Evolutionary conservation across 2,329 filamentous ascomycete genomes (phyloP).

Genomic region (Colletotrichum tabaci): DNA sequence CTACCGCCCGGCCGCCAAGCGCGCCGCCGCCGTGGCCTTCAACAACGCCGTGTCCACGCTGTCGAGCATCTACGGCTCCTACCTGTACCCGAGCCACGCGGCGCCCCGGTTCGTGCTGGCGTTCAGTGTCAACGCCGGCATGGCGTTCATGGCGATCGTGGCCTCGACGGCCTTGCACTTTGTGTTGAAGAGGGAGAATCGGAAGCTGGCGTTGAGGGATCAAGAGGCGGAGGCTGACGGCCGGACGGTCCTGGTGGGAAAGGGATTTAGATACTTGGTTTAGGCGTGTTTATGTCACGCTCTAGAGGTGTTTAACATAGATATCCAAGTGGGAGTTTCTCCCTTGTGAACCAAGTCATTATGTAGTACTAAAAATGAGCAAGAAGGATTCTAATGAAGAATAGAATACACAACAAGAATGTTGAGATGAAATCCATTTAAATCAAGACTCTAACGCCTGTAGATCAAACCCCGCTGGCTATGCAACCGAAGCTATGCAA

Average conservation of each 20-base stretch:
- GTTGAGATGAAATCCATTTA: too few species aligned
- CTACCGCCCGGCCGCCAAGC: conserved; percentile 44
- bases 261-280: conserved; percentile 41
- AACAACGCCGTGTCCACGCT: conserved; percentile 46
- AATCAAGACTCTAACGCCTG: too few species aligned
- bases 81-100: conserved; percentile 46
- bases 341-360: too few species aligned
- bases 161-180: conserved; percentile 44
- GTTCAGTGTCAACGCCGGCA: conserved; percentile 47
- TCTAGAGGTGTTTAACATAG: too few species aligned
- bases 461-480: too few species aligned
- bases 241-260: conserved; percentile 9
- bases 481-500: too few species aligned
- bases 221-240: conserved; percentile 41
- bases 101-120: conserved; percentile 46
- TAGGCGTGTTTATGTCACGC: neutral
- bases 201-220: conserved; percentile 43
- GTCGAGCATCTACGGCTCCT: conserved; percentile 47
- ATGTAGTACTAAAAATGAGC: too few species aligned
- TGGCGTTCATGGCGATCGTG: conserved; percentile 46
- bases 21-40: conserved; percentile 44
- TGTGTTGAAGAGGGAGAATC: conserved; percentile 45
- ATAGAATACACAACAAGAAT: too few species aligned
- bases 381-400: too few species aligned
- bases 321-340: too few species aligned